Percentiles rank a stretch among this genome's conserved stretches.
Conservation (phyloP, 441 rosid genomes). For the Populus tomentosa region DNA sequence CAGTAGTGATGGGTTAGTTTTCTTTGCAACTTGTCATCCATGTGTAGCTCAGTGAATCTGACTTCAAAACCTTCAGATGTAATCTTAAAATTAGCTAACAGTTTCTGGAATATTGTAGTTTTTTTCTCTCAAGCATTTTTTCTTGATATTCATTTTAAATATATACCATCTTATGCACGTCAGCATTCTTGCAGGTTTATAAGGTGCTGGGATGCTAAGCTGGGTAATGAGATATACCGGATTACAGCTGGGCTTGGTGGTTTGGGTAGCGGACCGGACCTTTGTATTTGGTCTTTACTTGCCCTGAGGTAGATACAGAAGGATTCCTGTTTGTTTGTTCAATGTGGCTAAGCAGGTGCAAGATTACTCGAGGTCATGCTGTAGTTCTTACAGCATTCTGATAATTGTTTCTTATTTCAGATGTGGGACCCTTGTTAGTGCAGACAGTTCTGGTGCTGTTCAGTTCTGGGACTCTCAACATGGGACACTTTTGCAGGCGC, state of each 20-base stretch:
- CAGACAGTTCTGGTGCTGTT: constrained; percentile 86
- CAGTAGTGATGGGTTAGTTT: constrained; percentile 90
- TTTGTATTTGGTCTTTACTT: constrained; percentile 90
- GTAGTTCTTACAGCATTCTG: background rate
- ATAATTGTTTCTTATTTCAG: constrained; percentile 33
- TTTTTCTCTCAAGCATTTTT: background rate
- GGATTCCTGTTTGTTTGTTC: background rate
- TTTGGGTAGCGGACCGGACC: constrained; percentile 58
- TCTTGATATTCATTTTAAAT: background rate
- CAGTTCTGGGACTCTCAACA: constrained; percentile 89
- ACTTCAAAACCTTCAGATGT: constrained; percentile 4
- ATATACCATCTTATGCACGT: constrained; percentile 9
- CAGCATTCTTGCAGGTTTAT: constrained; percentile 50
- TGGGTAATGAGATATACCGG: constrained; percentile 72
- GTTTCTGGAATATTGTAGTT: background rate
- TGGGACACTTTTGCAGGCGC: constrained; percentile 83
- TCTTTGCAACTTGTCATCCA: background rate
- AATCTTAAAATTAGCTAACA: background rate
- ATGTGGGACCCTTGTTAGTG: constrained; percentile 88
- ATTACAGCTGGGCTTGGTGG: constrained; percentile 91
- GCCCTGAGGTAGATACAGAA: constrained; percentile 53
- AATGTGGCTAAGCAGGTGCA: background rate
- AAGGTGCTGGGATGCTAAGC: constrained; percentile 86
- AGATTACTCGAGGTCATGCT: constrained; percentile 1
- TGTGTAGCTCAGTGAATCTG: background rate